Base-by-base conservation (phyloP, 805 yeast genomes). In the Zygosaccharomyces rouxii region DNA sequence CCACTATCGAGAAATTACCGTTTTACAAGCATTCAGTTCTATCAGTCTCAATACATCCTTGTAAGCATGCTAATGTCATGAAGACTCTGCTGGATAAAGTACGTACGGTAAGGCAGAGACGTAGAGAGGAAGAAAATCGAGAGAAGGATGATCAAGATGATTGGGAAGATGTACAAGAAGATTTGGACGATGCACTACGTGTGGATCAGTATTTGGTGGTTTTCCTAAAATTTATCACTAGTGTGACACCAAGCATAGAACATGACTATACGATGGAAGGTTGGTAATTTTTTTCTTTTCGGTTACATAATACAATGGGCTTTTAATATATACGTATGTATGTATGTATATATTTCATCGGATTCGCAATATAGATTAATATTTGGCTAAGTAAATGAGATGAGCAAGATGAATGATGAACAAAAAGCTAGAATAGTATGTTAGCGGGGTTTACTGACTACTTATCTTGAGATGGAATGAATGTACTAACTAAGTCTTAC, bases 231-330 rank as follows among this genome's bases (percentile, higher is more conserved):
- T 94, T 94, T 62, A 92, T 94, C 42, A 86, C 97, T 7, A 88
- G 97, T 71, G 98, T 94, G 7, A 90, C 96, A 1, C 99, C 99
- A 0, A 96, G 97, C 14, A 90, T 94, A 48, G 96, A 92, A 70
- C 95, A 92, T 67, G 99, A 94, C 60, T 89, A 89, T 64, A 94
- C 99, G n/a, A 94, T 92, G 97, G 90, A 89, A 66, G 97, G 96
- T 1, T 79, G 86, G 61, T 84, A 62, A 60, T 31, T 19, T 11
- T 23, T 14, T 16, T 18, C n/a, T 35, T 38, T 30, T 37, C 28
- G 37, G 21, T 33, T 33, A 16, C 21, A 33, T 16, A 16, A 33
- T 33, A 14, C 16, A 38, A 39, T 42, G 41, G 48, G 51, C 37
- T 33, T 14, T 33, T 33, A 26, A 28, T 29, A 25, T 39, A 48